Evolutionary conservation across 2,329 filamentous ascomycete genomes (phyloP).

Genomic region (Calonectria henricotiae): DNA sequence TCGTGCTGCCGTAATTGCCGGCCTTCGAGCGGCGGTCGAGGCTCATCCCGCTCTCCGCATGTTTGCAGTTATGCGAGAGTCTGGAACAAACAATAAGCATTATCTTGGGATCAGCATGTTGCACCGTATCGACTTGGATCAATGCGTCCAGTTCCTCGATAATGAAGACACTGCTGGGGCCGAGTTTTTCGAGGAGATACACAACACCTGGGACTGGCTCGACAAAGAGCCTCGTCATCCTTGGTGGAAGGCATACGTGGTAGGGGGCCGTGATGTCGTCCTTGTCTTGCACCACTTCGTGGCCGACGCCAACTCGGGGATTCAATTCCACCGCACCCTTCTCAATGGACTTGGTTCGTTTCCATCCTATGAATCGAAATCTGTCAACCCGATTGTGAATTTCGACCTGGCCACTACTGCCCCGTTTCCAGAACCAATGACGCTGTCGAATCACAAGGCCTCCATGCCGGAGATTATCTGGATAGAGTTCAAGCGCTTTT

Average conservation of each 20-base stretch:
- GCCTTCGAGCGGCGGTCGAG: conserved; percentile 41
- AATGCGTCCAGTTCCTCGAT: conserved; percentile 38
- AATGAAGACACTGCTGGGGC: conserved; percentile 2
- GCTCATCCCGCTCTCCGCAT: conserved; percentile 41
- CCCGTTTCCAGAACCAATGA: conserved; percentile 27
- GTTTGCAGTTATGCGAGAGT: conserved; percentile 36
- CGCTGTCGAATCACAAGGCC: conserved; percentile 8
- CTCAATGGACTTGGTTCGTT: conserved; percentile 35
- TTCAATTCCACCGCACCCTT: conserved; percentile 40
- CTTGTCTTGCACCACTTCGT: conserved; percentile 39
- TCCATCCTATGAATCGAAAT: not conserved
- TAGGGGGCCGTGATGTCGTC: conserved; percentile 37
- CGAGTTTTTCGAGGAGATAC: conserved; percentile 35
- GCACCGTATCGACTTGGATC: conserved; percentile 31
- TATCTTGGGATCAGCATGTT: conserved; percentile 32
- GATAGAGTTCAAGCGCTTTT: conserved; percentile 13
- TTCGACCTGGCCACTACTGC: conserved; percentile 8
- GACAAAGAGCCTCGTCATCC: conserved; percentile 33
- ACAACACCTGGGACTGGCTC: conserved; percentile 38
- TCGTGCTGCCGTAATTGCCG: conserved; percentile 35
- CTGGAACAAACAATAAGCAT: conserved; percentile 29
- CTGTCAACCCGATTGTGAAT: conserved; percentile 15
- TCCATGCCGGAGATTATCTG: conserved; percentile 35
- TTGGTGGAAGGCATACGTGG: conserved; percentile 39
- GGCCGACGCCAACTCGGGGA: conserved; percentile 35